Evolutionary conservation across 306 rosid genomes (phyloP).

Genomic region (Boehmeria nivea): DNA sequence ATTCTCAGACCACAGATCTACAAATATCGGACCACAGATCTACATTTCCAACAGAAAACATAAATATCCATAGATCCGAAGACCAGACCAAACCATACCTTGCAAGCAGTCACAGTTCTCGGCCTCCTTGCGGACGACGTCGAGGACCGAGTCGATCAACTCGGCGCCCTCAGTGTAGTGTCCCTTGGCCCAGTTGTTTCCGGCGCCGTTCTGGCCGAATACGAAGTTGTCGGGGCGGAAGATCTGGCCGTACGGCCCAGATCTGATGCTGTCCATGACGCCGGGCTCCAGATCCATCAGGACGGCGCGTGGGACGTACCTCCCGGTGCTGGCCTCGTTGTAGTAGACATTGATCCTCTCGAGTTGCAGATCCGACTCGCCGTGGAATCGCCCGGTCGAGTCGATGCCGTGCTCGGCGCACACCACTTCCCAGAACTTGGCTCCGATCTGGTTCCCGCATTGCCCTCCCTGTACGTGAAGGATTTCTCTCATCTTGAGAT

Average conservation of each 20-base stretch:
- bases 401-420: conserved; percentile 49
- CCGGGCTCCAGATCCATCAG: conserved; percentile 48
- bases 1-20: too few relatives aligned
- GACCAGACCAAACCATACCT: too few relatives aligned
- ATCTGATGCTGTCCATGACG: conserved; percentile 41
- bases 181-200: conserved; percentile 43
- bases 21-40: too few relatives aligned
- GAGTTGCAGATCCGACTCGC: conserved; percentile 35
- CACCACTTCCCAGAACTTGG: conserved; percentile 48
- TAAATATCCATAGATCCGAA: too few relatives aligned
- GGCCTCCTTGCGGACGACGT: conserved; percentile 41
- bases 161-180: conserved; percentile 45
- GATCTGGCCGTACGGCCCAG: conserved; percentile 38
- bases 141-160: conserved; percentile 38
- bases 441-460: conserved; percentile 45
- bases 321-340: conserved; percentile 39
- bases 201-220: conserved; percentile 39
- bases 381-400: conserved; percentile 35
- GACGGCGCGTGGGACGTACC: conserved; percentile 39
- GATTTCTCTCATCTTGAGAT: conserved; percentile 32
- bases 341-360: conserved; percentile 41
- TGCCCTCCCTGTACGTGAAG: conserved; percentile 47
- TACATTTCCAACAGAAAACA: too few relatives aligned
- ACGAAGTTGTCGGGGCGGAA: conserved; percentile 43
- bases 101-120: conserved; percentile 46